These are phyloP conservation scores for Pneumocystis jirovecii DNA, from an alignment of 1,139 yeast species.

Conservation along the genomic window DNA sequence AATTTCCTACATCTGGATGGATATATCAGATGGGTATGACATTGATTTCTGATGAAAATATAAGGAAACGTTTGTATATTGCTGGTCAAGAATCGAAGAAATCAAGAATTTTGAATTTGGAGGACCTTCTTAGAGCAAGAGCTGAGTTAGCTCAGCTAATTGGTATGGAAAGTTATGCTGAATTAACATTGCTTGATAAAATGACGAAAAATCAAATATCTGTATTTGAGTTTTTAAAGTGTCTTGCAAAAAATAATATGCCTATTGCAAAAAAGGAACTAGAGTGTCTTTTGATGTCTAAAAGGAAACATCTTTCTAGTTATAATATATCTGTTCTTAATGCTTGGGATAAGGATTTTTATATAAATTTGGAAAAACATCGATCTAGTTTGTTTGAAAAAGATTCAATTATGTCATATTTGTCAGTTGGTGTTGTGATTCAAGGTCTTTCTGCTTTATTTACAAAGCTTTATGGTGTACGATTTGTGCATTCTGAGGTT, in stretches of 20 bases:
- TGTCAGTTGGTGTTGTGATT: conserved; percentile 76
- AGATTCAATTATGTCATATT: conserved; percentile 29
- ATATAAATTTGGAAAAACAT: conserved; percentile 30
- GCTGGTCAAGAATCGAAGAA: conserved; percentile 42
- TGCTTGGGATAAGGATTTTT: conserved; percentile 89
- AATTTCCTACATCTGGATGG: conserved; percentile 55
- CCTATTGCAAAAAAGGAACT: conserved; percentile 52
- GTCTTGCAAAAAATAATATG: conserved; percentile 38
- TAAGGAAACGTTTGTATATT: conserved; percentile 61
- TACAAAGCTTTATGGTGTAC: conserved; percentile 56
- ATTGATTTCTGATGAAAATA: conserved; percentile 39
- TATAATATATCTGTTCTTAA: conserved; percentile 27
- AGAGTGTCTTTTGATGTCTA: conserved; percentile 29
- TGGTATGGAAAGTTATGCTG: conserved; percentile 58
- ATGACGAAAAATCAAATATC: conserved; percentile 76
- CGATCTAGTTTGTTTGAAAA: conserved; percentile 16
- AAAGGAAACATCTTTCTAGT: conserved; percentile 22
- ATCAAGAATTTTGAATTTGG: conserved; percentile 47
- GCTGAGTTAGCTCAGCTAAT: conserved; percentile 59
- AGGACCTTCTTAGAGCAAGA: conserved; percentile 47
- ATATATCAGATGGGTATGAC: conserved; percentile 53
- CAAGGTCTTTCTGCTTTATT: conserved; percentile 68
- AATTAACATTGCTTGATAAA: conserved; percentile 73
- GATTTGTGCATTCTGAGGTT: conserved; percentile 52
- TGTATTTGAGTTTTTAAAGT: conserved; percentile 52